Evolutionary conservation across 192 early-diverging fungal genomes (phyloP), one percentile per base, ranked within the genome.

Genomic region (Backusella circina): DNA sequence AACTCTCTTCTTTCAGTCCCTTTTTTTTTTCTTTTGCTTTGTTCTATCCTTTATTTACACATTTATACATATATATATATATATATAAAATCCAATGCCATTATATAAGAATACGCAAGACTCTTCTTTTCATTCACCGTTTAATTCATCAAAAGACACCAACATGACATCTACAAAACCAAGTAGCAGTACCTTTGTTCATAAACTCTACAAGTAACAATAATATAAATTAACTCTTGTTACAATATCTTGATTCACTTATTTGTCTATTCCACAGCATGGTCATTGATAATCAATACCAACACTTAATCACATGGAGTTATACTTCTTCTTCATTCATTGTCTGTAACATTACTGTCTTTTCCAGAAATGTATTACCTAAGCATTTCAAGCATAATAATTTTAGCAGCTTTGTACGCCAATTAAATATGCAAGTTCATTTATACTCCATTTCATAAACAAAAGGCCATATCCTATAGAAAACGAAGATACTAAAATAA

Each of bases 321-420:
- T 92, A 91, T 75, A 88, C 90, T 35, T 95, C 93, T 28, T 88
- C 90, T 1, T 95, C 95, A n/a, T 97, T 97, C 75, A 91, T 94
- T 71, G 94, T 97, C 71, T 93, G 93, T 85, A 94, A 95, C 73
- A 92, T 95, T 71, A 92, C 91, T 83, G 93, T 94, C 77, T 95
- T 97, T 77, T 91, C 92, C 50, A 88, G 90, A 73, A 93, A 96
- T 79, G 94, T 97, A 28, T 85, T 96, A 54, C 94, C 95, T 38
- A 95, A 95, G 80, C 93, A 95, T 82, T 96, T 96, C 75, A 95
- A 95, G 84, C 95, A 96, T 85, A 95, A 94, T 84, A 96, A 96
- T 82, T 94, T 94, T 79, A 90, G 89, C 33, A 92, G 90, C 73
- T 96, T 96, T 86, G 95, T 96, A 69, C 90, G 95, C 65, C 92